Conservation (phyloP, 1,139 yeast species). For the Pichia sp. region DNA sequence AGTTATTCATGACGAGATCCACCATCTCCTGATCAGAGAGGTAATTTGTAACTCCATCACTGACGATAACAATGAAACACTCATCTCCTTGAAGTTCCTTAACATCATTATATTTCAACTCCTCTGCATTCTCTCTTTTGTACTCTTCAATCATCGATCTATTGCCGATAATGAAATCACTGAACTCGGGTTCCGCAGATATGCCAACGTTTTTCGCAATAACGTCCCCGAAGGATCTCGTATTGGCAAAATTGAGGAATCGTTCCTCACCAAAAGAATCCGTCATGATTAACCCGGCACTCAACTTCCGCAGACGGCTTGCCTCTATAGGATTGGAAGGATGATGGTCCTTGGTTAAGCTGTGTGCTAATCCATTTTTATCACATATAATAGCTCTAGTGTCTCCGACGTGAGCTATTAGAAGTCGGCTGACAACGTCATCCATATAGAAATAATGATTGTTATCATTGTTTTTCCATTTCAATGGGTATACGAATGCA, state of each 20-base stretch:
- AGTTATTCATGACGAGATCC: constrained; percentile 72
- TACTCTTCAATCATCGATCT: constrained; percentile 29
- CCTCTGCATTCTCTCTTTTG: constrained; percentile 22
- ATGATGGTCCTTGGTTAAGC: constrained; percentile 76
- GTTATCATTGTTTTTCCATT: constrained; percentile 27
- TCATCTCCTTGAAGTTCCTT: constrained; percentile 72
- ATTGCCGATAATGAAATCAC: constrained; percentile 59
- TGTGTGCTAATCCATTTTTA: constrained; percentile 67
- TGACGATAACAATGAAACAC: constrained; percentile 65
- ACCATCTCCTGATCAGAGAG: constrained; percentile 87
- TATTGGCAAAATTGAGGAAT: constrained; percentile 78
- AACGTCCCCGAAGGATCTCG: constrained; percentile 88
- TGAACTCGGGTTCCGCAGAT: constrained; percentile 85
- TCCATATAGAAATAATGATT: constrained; percentile 61
- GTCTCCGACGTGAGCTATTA: constrained; percentile 93
- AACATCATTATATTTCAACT: constrained; percentile 33
- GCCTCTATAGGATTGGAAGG: constrained; percentile 81
- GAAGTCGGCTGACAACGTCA: constrained; percentile 58
- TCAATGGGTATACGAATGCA: constrained; percentile 54
- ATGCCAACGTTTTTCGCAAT: constrained; percentile 77
- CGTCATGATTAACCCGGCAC: constrained; percentile 70
- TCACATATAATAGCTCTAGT: constrained; percentile 83
- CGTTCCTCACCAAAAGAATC: constrained; percentile 94
- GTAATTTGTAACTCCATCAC: constrained; percentile 82
- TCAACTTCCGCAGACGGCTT: constrained; percentile 57